These are phyloP conservation scores for Microdochium paspali DNA, from an alignment of 2,329 filamentous ascomycete species.

Conservation along the genomic window DNA sequence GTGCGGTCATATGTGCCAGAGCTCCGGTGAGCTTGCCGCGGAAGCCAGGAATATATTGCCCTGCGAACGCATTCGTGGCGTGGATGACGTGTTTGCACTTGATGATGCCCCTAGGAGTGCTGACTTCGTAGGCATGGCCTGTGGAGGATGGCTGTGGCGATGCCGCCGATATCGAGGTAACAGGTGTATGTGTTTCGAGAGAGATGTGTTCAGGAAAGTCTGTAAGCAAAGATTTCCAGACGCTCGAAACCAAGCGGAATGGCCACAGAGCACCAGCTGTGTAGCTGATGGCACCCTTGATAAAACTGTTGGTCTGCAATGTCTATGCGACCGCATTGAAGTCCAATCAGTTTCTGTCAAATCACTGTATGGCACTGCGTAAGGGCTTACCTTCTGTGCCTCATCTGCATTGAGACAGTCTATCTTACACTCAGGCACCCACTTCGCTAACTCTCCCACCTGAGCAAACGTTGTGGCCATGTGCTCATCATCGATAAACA, in stretches of 20 bases:
- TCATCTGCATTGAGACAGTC: slow-evolving; percentile 22
- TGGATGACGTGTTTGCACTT: slow-evolving; percentile 42
- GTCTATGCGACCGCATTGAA: slow-evolving; percentile 6
- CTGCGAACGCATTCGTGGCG: slow-evolving; percentile 45
- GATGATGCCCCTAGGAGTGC: slow-evolving; percentile 34
- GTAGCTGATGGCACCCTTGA: slow-evolving; percentile 33
- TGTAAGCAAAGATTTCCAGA: slow-evolving; percentile 31
- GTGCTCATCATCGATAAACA: slow-evolving; percentile 27
- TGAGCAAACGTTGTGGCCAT: slow-evolving; percentile 20
- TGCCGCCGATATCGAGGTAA: slow-evolving; percentile 15
- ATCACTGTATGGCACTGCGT: not conserved
- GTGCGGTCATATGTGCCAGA: slow-evolving; percentile 40
- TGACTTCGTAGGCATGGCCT: slow-evolving; percentile 27
- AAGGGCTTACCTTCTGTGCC: slow-evolving; percentile 17
- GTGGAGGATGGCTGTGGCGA: slow-evolving; percentile 2
- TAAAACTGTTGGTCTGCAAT: slow-evolving; percentile 24
- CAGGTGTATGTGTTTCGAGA: slow-evolving; percentile 28
- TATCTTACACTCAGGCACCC: slow-evolving; percentile 30
- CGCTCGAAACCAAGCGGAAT: slow-evolving; percentile 35
- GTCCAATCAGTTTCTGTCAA: not conserved
- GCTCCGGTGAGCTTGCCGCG: slow-evolving; percentile 32
- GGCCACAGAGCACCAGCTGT: slow-evolving; percentile 40
- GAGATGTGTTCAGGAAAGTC: slow-evolving; percentile 20
- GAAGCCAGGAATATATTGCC: slow-evolving; percentile 40
- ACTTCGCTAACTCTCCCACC: slow-evolving; percentile 22